Evolutionary conservation across 1,284 basidiomycete genomes (phyloP).

Genomic region (Cronartium quercuum): DNA sequence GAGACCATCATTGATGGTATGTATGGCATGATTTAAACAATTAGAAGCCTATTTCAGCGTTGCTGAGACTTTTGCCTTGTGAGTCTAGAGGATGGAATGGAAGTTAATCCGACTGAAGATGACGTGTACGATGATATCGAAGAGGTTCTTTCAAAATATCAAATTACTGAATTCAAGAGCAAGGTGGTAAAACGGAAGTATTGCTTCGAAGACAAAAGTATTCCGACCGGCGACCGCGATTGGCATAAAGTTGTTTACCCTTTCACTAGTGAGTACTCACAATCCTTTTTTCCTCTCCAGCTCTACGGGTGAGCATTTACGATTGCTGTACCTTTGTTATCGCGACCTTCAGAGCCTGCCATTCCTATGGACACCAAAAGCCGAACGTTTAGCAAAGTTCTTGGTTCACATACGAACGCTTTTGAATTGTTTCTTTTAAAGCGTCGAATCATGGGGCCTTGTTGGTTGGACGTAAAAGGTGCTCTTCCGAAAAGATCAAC

Average conservation of each 20-base stretch:
- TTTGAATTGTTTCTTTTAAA: conserved; percentile 95
- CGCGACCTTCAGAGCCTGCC: conserved; percentile 51
- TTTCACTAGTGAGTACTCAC: conserved; percentile 60
- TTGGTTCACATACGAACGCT: conserved; percentile 86
- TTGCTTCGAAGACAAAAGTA: conserved; percentile 78
- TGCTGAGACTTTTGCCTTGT: neutral
- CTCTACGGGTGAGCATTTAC: neutral
- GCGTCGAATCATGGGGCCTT: conserved; percentile 96
- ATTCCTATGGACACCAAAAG: conserved; percentile 64
- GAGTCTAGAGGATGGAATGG: conserved; percentile 41
- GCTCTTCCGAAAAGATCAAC: conserved; percentile 50
- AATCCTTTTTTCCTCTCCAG: neutral
- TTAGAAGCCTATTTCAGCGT: neutral
- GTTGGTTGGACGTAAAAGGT: conserved; percentile 83
- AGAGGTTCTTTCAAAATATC: conserved; percentile 63
- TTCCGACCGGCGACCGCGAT: conserved; percentile 70
- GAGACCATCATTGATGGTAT: conserved; percentile 59
- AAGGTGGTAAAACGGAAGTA: conserved; percentile 87
- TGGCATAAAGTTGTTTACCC: conserved; percentile 92
- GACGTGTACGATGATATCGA: conserved; percentile 85
- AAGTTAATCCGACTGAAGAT: conserved; percentile 48
- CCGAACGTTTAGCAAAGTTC: conserved; percentile 75
- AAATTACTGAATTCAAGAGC: conserved; percentile 57
- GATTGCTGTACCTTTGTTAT: neutral
- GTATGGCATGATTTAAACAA: conserved; percentile 33